phyloP scores from a whole-genome alignment of 345 rosid species.

The Salix caprea region DNA sequence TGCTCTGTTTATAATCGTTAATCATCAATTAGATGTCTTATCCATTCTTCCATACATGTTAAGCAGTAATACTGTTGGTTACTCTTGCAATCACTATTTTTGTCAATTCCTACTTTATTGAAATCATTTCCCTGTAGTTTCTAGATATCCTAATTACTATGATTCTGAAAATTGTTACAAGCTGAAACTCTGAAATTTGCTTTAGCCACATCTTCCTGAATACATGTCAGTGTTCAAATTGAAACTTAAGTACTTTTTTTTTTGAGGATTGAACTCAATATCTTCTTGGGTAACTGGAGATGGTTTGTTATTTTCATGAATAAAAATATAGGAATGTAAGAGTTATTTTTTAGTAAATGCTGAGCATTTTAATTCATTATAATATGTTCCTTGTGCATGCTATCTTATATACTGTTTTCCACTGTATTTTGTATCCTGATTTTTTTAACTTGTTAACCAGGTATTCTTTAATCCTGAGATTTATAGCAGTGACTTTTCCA shows the following conservation, averaged over 20 bases:
- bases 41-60: not conserved
- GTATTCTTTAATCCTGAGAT: conserved; percentile 94
- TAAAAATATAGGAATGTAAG: not conserved
- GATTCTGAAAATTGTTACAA: not conserved
- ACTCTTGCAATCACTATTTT: not conserved
- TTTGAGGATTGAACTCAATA: not conserved
- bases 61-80: not conserved
- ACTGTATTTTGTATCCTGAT: conserved; percentile 11
- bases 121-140: not conserved
- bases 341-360: not conserved
- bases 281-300: not conserved
- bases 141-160: not conserved
- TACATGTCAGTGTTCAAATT: not conserved
- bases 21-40: not conserved
- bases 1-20: not conserved
- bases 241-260: not conserved
- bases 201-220: not conserved
- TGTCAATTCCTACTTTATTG: not conserved
- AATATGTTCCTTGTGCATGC: conserved; percentile 7
- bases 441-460: conserved; percentile 40
- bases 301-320: not conserved
- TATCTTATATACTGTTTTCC: conserved; percentile 7
- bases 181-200: not conserved
- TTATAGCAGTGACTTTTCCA: conserved; percentile 62
- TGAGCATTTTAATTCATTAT: not conserved